A percentile compares a stretch with the other conserved stretches of the same genome.
These are phyloP conservation scores for Lentinula detonsa DNA, from an alignment of 768 basidiomycete species.

Conservation along the genomic window DNA sequence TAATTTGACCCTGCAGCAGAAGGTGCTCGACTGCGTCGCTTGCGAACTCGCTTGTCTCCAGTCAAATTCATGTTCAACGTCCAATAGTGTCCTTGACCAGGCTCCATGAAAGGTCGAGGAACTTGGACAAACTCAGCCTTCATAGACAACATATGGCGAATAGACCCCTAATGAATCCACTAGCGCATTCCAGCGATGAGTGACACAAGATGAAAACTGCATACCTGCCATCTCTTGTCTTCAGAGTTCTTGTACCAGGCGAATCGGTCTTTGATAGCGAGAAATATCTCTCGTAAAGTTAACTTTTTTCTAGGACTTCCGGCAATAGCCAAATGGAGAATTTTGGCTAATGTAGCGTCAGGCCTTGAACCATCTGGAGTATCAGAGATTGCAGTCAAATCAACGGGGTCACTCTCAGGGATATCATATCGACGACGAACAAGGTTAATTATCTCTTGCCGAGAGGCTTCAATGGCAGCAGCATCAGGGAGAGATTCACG, in stretches of 20 bases:
- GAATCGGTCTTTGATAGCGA: constrained; percentile 47
- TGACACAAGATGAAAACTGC: not conserved
- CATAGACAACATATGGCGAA: constrained; percentile 2
- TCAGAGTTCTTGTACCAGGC: constrained; percentile 36
- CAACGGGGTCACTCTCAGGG: constrained; percentile 19
- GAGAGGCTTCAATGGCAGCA: no score
- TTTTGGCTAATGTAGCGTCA: constrained; percentile 16
- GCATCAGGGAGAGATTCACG: not conserved
- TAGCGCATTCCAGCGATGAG: not conserved
- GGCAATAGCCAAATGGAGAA: constrained; percentile 59
- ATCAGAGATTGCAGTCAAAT: constrained; percentile 18
- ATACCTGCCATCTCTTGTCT: constrained; percentile 54
- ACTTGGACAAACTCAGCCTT: constrained; percentile 36
- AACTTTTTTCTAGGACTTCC: constrained; percentile 48
- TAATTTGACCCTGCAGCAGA: not conserved
- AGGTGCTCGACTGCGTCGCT: constrained; percentile 21
- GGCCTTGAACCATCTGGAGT: not conserved
- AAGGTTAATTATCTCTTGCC: constrained; percentile 2
- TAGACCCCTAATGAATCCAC: not conserved
- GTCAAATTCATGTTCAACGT: constrained; percentile 34
- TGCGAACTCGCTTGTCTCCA: constrained; percentile 35
- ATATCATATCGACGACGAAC: constrained; percentile 29
- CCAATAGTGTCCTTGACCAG: constrained; percentile 52
- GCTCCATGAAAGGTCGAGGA: constrained; percentile 45
- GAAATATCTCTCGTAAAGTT: constrained; percentile 60